phyloP scores from a whole-genome alignment of 1,139 yeast genomes.

The Candida glucosophila region DNA sequence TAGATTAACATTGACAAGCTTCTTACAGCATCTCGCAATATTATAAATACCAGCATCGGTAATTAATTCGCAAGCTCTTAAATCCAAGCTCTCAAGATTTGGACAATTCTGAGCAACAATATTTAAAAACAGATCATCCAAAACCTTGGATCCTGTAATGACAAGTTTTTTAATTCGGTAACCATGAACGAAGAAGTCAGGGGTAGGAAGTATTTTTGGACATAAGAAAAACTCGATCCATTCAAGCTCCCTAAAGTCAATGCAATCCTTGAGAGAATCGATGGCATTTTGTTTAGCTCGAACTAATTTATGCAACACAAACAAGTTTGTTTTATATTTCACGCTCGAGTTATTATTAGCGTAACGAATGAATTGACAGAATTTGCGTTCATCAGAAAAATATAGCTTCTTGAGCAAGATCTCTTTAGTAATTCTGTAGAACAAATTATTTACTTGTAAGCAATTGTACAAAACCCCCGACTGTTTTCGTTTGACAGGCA shows the following conservation, averaged over 20 bases:
- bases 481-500: neutral
- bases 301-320: slow-evolving; percentile 31
- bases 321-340: slow-evolving; percentile 18
- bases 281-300: slow-evolving; percentile 21
- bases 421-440: slow-evolving; percentile 49
- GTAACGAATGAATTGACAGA: slow-evolving; percentile 31
- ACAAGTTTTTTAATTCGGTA: slow-evolving; percentile 46
- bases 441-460: slow-evolving; percentile 56
- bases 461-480: slow-evolving; percentile 43
- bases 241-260: slow-evolving; percentile 41
- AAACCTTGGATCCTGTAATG: slow-evolving; percentile 65
- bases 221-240: slow-evolving; percentile 82
- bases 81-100: slow-evolving; percentile 54
- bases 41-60: slow-evolving; percentile 68
- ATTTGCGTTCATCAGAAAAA: slow-evolving; percentile 42
- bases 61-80: slow-evolving; percentile 77
- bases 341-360: slow-evolving; percentile 1
- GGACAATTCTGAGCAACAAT: slow-evolving; percentile 50
- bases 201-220: slow-evolving; percentile 57
- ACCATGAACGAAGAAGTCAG: slow-evolving; percentile 29
- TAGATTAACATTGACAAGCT: slow-evolving; percentile 53
- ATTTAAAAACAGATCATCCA: slow-evolving; percentile 53
- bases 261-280: slow-evolving; percentile 11
- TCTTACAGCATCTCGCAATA: slow-evolving; percentile 51
- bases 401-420: slow-evolving; percentile 47